Percentiles rank a stretch among this genome's conserved stretches.
Evolutionary conservation across 2,329 filamentous ascomycete species (phyloP).

Genomic region (Aspergillus sp.): DNA sequence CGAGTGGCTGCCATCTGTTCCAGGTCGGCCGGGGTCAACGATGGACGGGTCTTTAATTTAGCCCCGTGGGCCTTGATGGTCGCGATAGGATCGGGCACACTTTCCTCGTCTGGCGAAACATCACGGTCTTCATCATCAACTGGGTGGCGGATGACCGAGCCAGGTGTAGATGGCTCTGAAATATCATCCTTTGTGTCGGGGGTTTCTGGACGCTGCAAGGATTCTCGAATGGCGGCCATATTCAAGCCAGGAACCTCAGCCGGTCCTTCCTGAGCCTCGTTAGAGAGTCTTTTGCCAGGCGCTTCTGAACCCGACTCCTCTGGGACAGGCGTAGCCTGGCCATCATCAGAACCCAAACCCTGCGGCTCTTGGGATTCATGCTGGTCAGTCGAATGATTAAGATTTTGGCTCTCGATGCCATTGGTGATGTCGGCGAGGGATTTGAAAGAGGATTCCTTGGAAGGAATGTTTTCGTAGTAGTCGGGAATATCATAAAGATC

Average conservation of each 20-base stretch:
- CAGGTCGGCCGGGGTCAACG: constrained; percentile 79
- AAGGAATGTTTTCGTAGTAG: constrained; percentile 53
- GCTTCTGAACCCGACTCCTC: constrained; percentile 22
- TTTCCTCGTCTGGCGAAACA: constrained; percentile 38
- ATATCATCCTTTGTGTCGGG: constrained; percentile 56
- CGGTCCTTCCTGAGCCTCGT: constrained; percentile 12
- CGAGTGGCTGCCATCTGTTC: constrained; percentile 80
- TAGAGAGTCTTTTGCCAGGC: constrained; percentile 29
- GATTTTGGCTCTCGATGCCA: constrained; percentile 42
- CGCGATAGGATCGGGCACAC: constrained; percentile 75
- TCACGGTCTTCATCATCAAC: constrained; percentile 44
- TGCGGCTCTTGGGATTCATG: constrained; percentile 20
- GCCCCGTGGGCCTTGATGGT: constrained; percentile 87
- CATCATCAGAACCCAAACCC: constrained; percentile 12
- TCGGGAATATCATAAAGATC: constrained; percentile 65
- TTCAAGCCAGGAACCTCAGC: constrained; percentile 42
- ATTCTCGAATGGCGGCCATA: constrained; percentile 32
- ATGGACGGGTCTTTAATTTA: constrained; percentile 82
- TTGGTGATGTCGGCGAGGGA: constrained; percentile 19
- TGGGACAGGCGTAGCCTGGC: constrained; percentile 28
- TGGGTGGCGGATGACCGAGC: constrained; percentile 83
- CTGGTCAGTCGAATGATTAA: constrained; percentile 45
- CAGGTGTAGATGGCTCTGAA: constrained; percentile 67
- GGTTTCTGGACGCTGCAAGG: constrained; percentile 36
- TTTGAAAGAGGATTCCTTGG: constrained; percentile 22